Conservation (phyloP, 129 eudicot genomes). For the Flaveria trinervia region DNA sequence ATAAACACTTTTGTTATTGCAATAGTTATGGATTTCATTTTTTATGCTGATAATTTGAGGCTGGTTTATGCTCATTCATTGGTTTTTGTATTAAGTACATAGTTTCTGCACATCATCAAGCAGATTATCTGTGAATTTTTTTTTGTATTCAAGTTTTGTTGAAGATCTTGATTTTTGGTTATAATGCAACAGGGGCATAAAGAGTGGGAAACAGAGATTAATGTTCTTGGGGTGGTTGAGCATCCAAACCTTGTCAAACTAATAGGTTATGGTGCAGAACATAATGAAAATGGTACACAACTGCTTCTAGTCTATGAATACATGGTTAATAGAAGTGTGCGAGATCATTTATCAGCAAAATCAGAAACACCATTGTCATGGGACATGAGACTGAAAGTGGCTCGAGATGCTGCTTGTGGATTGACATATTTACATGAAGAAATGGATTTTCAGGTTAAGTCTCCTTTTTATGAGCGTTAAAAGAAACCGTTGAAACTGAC, state of each 20-base stretch:
- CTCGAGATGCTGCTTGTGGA: conserved; percentile 81
- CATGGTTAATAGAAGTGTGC: conserved; percentile 78
- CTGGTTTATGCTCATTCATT: not conserved
- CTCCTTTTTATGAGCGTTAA: not conserved
- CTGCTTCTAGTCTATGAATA: conserved; percentile 71
- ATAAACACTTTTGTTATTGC: no score
- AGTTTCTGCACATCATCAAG: not conserved
- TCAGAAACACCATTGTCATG: conserved; percentile 62
- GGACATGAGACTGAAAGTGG: conserved; percentile 81
- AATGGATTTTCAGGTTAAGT: conserved; percentile 60
- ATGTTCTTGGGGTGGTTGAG: conserved; percentile 72
- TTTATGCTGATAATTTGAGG: not conserved
- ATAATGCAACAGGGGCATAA: conserved; percentile 62
- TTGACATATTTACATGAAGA: conserved; percentile 68
- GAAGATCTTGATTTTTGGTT: not conserved
- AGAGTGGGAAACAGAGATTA: conserved; percentile 87
- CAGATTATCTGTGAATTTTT: not conserved
- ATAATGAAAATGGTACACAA: conserved; percentile 71
- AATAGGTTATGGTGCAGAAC: conserved; percentile 77
- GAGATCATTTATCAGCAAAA: conserved; percentile 61
- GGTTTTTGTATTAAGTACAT: not conserved
- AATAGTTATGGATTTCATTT: not conserved
- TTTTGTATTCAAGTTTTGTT: not conserved
- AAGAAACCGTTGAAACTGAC: no score
- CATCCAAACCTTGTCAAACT: conserved; percentile 85